Base-by-base conservation (phyloP, 1,284 basidiomycete species). In the Malassezia equina region DNA sequence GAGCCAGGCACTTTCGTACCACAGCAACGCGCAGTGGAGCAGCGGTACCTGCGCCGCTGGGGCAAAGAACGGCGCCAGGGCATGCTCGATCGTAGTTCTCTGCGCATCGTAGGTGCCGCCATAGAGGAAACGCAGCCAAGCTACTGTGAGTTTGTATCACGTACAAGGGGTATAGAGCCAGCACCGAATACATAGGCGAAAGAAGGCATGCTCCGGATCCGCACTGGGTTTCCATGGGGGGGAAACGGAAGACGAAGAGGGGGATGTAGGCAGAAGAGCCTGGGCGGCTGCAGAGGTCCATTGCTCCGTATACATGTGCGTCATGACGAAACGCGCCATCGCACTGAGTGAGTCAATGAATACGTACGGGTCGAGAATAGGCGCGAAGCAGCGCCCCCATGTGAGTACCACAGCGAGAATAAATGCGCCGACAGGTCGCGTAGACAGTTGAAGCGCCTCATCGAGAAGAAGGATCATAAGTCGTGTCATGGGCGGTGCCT, bases 31-130 rank as follows among this genome's bases (percentile, higher is more conserved):
- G 25, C 23, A 25, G 40, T 42, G 40, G 11, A 42, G 25, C 13
- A 42, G 21, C 3, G 43, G 27, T 28, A 17, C 43, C 7, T 36
- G 45, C 1, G 45, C 45, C 11, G 17, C 45, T 9, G 45, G 45
- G 8, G 45, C 45, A 27, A 33, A 36, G 19, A 36, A 34, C 13
- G 45, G 45, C 23, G 45, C 45, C 31, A 47, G 45, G 7, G 45
- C 33, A 13, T 32, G 31, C 23, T 24, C 17, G 1, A 47, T 23
- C n/a, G 45, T 27, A 7, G 34, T 28, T 32, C 31, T 29, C 24
- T 47, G 45, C 17, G 25, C 21, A 21, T 33, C 23, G 5, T 24
- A 28, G 12, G 23, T 43, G 41, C 23, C 25, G 9, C 40, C 40
- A 12, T 25, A 43, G 24, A 43, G 15, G 24, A 43, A 27, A 11